Evolutionary conservation across 2,329 filamentous ascomycete species (phyloP).

Genomic region (Colletotrichum chrysophilum): DNA sequence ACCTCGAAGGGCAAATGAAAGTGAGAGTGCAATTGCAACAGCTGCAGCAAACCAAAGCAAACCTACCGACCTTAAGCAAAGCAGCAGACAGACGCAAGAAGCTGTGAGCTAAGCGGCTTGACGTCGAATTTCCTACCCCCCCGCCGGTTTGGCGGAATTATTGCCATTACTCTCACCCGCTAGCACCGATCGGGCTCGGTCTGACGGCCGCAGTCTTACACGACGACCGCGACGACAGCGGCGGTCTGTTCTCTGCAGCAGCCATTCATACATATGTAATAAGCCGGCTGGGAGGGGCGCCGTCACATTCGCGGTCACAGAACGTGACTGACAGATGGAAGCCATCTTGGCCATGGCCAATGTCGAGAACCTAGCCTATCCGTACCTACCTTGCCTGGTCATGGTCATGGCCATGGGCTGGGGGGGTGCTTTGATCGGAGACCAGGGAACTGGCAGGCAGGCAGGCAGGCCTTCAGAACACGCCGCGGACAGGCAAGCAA

Average conservation of each 20-base stretch:
- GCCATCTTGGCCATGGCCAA: not conserved
- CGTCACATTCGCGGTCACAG: not conserved
- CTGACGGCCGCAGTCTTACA: not conserved
- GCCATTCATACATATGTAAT: not conserved
- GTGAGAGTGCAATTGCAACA: not conserved
- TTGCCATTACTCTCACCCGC: not conserved
- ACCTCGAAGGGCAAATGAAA: not conserved
- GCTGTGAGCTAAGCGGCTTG: not conserved
- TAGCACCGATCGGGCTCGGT: not conserved
- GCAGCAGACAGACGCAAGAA: not conserved
- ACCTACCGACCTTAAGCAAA: not conserved
- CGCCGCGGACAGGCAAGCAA: not conserved
- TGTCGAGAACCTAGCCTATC: not conserved
- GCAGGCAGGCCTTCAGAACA: not conserved
- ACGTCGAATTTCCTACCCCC: not conserved
- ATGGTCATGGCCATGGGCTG: not conserved
- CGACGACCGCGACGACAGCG: not conserved
- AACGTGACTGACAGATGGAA: not conserved
- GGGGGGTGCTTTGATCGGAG: not conserved
- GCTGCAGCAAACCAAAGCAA: not conserved
- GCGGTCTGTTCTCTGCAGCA: not conserved
- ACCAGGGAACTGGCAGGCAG: not conserved
- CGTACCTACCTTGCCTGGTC: not conserved
- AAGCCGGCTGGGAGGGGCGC: not conserved
- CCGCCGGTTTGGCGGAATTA: conserved; percentile 8